Evolutionary conservation across 352 stramenopile genomes (phyloP).

Genomic region (Thraustochytrium striatum): DNA sequence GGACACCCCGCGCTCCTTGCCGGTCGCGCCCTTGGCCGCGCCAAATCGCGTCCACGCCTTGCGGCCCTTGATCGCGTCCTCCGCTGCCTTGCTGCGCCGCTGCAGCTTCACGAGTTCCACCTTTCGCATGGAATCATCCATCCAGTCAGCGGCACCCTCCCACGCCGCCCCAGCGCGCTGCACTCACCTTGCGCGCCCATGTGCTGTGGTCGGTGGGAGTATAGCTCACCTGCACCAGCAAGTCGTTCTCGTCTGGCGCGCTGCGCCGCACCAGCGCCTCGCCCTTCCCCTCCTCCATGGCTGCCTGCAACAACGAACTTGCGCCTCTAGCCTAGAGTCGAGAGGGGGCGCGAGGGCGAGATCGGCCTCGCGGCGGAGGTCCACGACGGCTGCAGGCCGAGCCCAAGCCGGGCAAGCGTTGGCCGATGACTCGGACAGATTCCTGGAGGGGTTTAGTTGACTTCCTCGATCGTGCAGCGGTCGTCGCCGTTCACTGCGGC

Average conservation of each 20-base stretch:
- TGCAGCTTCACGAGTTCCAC: conserved; percentile 27
- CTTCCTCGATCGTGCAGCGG: too few species aligned
- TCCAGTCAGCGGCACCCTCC: background rate
- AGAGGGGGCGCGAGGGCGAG: background rate
- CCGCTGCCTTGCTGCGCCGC: background rate
- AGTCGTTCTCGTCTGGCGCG: conserved; percentile 14
- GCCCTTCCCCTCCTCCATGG: background rate
- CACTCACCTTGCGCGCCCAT: background rate
- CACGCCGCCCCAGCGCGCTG: background rate
- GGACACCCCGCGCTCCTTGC: conserved; percentile 19
- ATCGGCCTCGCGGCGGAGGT: background rate
- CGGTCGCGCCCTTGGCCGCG: background rate
- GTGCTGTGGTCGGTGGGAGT: background rate
- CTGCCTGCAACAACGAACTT: too few species aligned
- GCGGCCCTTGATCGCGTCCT: background rate
- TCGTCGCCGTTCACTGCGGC: background rate
- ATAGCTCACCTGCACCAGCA: conserved; percentile 23
- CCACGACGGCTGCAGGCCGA: background rate
- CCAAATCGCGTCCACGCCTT: conserved; percentile 21
- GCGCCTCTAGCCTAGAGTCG: background rate
- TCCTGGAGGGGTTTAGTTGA: too few species aligned
- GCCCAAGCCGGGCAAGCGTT: background rate
- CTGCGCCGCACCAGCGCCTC: background rate
- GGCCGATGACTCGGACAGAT: too few species aligned
- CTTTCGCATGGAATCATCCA: background rate